Evolutionary conservation across 164 flowering plant species (phyloP), one percentile per base, ranked within the genome.

Genomic region (Houttuynia cordata): DNA sequence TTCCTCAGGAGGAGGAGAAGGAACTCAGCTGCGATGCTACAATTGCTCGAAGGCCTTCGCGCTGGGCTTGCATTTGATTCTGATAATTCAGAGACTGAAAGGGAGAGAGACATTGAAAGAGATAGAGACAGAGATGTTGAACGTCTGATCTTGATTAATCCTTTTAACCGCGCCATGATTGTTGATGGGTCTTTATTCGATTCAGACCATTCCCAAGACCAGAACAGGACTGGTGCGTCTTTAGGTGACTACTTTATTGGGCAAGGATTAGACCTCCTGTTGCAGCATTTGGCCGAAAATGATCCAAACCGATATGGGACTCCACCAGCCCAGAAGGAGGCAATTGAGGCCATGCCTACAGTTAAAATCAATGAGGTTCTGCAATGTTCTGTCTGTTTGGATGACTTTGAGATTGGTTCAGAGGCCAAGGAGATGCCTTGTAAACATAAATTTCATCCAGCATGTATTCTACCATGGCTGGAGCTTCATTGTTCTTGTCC

Each of bases 401-500:
- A 91, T 24, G 93, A 91, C 62, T 84, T 83, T 67, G 83, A 79
- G 71, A 59, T 73, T 7, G 89, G 87, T 9, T 69, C 71, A 3
- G 86, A 81, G 68, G 94, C 88, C 0, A 88, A 71, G 62, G 87
- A 86, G 73, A 81, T 91, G 94, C 97, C 97, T 0, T 88, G 97
- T 71, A 83, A 83, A 65, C 97, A 91, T 70, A 88, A 81, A 66
- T 91, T 88, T 65, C 97, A 88, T 53, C 39, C 34, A 52, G 81
- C 59, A 9, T 88, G 97, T 60, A 81, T 91, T 34, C 24, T 80
- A 53, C 84, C 90, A 7, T 88, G 97, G 97, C 74, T 91, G 51
- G 87, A 86, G 65, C 84, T 88, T 69, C 97, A 91, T 66, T 82
- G 97, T 61, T 84, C 97, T 13, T 91, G 94, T 52, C 96, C 96